Base-by-base conservation (phyloP, 1,139 yeast species). In the Candida dubliniensis region DNA sequence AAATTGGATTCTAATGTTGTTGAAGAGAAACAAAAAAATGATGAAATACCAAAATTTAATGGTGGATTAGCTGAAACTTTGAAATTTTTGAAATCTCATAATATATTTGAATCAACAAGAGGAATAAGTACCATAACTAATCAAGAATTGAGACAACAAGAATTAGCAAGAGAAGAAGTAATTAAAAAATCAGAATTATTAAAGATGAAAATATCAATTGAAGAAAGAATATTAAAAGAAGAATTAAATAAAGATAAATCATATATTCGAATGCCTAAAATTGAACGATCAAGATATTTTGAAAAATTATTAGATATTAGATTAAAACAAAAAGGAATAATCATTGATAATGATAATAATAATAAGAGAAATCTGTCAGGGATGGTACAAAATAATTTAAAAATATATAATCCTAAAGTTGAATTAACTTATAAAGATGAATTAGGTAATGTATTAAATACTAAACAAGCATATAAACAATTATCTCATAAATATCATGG, bases 401-500 rank as follows among this genome's bases (percentile, higher is more conserved):
- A 63, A 23, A 56, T 69, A 42, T 86, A 87, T 62, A 77, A 80
- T 44, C 96, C 96, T 0, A 70, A 76, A 5, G 78, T 91, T 15
- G 69, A 75, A 18, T 59, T 91, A 8, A 75, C 73, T 32, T 88
- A 90, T 61, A 75, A 73, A 38, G 96, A 91, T 61, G 87, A 83
- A 34, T 60, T 69, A 5, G 98, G 98, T 1, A 73, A 81, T 40
- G 73, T 72, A 18, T 64, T 93, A 42, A 69, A 74, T 37, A 74
- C 83, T 2, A 89, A 87, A 60, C 87, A 86, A 50, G 98, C 98
- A 0, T 91, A 82, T 68, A 91, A 89, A 64, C 81, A 82, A 48
- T 61, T 90, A 44, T 88, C 96, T 1, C 96, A 87, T 53, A 84
- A 84, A 53, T 91, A 89, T 66, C 98, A 93, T 61, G 97, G 96